Evolutionary conservation across 2,329 filamentous ascomycete genomes (phyloP).

Genomic region (Hypomyces perniciosus): DNA sequence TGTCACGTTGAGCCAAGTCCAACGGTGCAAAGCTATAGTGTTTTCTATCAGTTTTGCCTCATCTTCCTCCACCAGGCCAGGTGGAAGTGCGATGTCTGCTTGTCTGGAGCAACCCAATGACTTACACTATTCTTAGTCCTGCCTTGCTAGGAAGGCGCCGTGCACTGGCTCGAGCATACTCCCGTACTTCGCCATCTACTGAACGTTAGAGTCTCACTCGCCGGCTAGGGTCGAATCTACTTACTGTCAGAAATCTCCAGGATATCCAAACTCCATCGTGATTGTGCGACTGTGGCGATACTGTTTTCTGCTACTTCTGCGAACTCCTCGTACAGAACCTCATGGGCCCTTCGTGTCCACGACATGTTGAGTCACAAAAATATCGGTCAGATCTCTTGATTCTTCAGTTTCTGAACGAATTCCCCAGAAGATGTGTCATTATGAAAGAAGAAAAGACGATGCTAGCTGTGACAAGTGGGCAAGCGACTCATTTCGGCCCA

Average conservation of each 20-base stretch:
- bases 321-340: constrained; percentile 21
- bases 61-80: constrained; percentile 2
- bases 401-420: no score
- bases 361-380: constrained; percentile 16
- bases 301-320: constrained; percentile 19
- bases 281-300: constrained; percentile 15
- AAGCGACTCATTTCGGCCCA: background rate
- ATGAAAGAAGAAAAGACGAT: background rate
- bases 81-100: background rate
- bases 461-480: background rate
- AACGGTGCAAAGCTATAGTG: constrained; percentile 25
- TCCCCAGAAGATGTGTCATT: background rate
- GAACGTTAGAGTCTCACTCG: background rate
- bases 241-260: constrained; percentile 22
- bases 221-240: background rate
- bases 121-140: constrained; percentile 26
- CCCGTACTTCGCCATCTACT: constrained; percentile 17
- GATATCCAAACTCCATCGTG: constrained; percentile 23
- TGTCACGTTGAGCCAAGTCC: constrained; percentile 20
- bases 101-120: background rate
- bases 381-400: no score
- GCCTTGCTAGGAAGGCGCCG: constrained; percentile 19
- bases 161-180: constrained; percentile 19
- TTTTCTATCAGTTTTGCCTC: background rate
- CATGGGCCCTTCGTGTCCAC: constrained; percentile 19